Evolutionary conservation across 768 basidiomycete species (phyloP), one percentile per base, ranked within the genome.

Genomic region (Floccularia luteovirens): DNA sequence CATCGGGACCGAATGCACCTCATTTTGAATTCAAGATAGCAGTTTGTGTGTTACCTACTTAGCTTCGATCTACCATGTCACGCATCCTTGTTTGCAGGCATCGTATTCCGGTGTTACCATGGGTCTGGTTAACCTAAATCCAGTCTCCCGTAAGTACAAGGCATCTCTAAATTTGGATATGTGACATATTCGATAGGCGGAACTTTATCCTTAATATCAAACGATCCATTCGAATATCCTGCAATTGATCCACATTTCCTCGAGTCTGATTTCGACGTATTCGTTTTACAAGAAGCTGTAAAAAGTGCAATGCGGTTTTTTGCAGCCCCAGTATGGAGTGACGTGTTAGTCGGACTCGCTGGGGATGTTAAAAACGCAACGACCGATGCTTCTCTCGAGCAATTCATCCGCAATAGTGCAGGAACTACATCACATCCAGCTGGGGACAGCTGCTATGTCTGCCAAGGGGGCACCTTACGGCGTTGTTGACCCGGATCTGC

Each of bases 211-310:
- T 39, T 73, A 38, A 63, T 56, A 30, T 64, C 67, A 10, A 60
- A 53, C 10, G 49, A 62, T 45, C 58, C 69, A 10, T 72, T 74
- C 50, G 59, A 55, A 24, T 32, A 52, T 16, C 73, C 75, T 0
- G 27, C 52, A 10, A 72, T 77, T 50, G 62, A 77, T 48, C 66
- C 70, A 1, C 65, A 63, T 30, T 66, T 72, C 58, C 60, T 68
- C n/a, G 47, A 32, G 30, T 46, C 50, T 10, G 40, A 43, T 1
- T 48, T 54, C 16, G 61, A 61, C 42, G 34, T 56, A n/a, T 33
- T 41, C 12, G 53, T 47, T 3, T 28, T 58, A 17, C 44, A 48
- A 11, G 49, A 54, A 40, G 46, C 48, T 3, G 21, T 54, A 24
- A 42, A 44, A 17, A 34, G 39, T 12, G 41, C 43, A 2, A 30